These are phyloP conservation scores for Hypoxylon sp. DNA, from an alignment of 2,329 filamentous ascomycete species.

Conservation along the genomic window DNA sequence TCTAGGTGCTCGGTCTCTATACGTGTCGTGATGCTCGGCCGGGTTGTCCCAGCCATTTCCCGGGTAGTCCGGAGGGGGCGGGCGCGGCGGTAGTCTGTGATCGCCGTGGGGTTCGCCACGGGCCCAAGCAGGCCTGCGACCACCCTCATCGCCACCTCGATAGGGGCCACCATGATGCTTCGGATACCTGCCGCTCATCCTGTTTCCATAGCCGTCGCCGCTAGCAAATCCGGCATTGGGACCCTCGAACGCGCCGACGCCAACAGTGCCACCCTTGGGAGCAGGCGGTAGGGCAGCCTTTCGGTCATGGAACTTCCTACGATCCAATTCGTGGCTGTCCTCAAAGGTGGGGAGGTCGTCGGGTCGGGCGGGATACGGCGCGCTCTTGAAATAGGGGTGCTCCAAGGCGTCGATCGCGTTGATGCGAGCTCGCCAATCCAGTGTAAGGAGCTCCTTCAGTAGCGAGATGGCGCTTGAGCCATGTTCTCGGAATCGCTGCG, in stretches of 20 bases:
- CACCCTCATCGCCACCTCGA: conserved; percentile 50
- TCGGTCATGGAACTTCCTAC: conserved; percentile 87
- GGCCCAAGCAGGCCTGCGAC: conserved; percentile 62
- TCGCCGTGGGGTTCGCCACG: conserved; percentile 53
- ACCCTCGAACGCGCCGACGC: conserved; percentile 67
- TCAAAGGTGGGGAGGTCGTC: conserved; percentile 91
- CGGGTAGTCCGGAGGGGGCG: conserved; percentile 55
- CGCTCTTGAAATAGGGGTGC: conserved; percentile 87
- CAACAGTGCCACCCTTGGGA: conserved; percentile 89
- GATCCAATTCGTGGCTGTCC: conserved; percentile 95
- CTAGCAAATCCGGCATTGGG: conserved; percentile 61
- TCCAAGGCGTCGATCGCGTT: conserved; percentile 94
- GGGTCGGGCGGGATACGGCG: conserved; percentile 80
- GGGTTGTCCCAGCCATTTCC: conserved; percentile 48
- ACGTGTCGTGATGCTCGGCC: conserved; percentile 53
- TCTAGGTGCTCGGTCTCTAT: conserved; percentile 50
- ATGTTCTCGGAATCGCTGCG: conserved; percentile 77
- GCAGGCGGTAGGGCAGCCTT: conserved; percentile 86
- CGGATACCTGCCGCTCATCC: conserved; percentile 57
- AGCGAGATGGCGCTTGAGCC: conserved; percentile 77
- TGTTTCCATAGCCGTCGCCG: conserved; percentile 60
- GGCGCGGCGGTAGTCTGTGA: conserved; percentile 57
- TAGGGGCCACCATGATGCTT: conserved; percentile 46
- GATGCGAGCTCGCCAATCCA: conserved; percentile 88
- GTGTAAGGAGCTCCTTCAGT: conserved; percentile 80